Evolutionary conservation across 2,329 filamentous ascomycete species (phyloP).

Genomic region (Colletotrichum abscissum): DNA sequence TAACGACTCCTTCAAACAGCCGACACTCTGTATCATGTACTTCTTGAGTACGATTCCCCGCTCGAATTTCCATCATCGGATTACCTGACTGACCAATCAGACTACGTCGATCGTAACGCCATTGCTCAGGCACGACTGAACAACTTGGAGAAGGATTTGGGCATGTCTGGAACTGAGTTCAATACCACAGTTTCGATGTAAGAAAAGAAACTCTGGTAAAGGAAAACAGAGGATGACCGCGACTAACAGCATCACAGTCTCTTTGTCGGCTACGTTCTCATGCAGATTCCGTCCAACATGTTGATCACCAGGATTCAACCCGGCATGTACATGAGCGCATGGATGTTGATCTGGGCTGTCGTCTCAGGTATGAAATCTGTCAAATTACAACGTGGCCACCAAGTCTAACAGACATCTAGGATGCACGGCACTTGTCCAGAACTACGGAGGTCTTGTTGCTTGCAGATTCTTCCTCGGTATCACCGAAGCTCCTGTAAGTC

Average conservation of each 20-base stretch:
- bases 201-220: neutral
- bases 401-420: conserved; percentile 21
- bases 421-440: conserved; percentile 50
- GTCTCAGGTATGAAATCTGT: too few species aligned
- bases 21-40: conserved; percentile 55
- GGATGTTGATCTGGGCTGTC: conserved; percentile 55
- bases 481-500: conserved; percentile 48
- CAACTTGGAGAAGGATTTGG: conserved; percentile 54
- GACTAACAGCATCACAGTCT: conserved; percentile 39
- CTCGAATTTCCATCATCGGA: neutral
- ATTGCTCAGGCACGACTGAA: conserved; percentile 57
- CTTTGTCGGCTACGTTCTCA: conserved; percentile 53
- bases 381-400: too few species aligned
- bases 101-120: conserved; percentile 58
- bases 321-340: conserved; percentile 53
- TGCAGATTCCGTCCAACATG: conserved; percentile 56
- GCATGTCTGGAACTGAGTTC: conserved; percentile 50
- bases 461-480: conserved; percentile 53
- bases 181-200: conserved; percentile 52
- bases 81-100: conserved; percentile 1
- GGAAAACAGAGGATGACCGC: conserved; percentile 14
- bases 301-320: conserved; percentile 54
- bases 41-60: conserved; percentile 47
- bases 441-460: conserved; percentile 47
- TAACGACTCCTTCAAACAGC: conserved; percentile 36